phyloP scores from a whole-genome alignment of 768 basidiomycete genomes.

The Tricholoma hemisulphureum region DNA sequence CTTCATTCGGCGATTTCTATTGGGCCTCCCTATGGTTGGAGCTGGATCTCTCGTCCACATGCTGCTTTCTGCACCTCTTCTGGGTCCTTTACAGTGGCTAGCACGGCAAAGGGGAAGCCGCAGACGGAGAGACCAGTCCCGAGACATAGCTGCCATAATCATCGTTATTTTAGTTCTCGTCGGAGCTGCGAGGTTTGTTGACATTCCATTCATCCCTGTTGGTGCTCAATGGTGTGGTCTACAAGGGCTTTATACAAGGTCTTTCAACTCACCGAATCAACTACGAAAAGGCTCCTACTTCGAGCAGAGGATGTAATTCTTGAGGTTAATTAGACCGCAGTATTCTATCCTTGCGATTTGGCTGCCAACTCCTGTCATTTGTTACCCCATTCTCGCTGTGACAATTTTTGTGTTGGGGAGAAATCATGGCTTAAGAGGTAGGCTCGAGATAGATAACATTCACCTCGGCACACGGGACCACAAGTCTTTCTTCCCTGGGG shows the following conservation, averaged over 20 bases:
- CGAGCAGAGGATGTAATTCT: slow-evolving; percentile 80
- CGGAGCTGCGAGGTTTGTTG: slow-evolving; percentile 57
- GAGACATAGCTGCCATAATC: slow-evolving; percentile 66
- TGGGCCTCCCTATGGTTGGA: slow-evolving; percentile 77
- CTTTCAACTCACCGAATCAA: slow-evolving; percentile 58
- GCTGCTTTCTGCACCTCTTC: slow-evolving; percentile 59
- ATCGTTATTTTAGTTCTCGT: slow-evolving; percentile 58
- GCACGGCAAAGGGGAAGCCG: slow-evolving; percentile 61
- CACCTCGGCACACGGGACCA: too few species aligned
- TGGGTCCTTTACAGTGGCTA: slow-evolving; percentile 69
- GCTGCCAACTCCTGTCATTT: too few species aligned
- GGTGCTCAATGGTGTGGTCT: slow-evolving; percentile 12
- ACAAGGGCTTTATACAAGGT: slow-evolving; percentile 68
- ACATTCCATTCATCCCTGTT: background rate
- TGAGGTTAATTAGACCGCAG: slow-evolving; percentile 55
- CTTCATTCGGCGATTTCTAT: slow-evolving; percentile 67
- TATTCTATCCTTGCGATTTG: background rate
- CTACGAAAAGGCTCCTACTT: slow-evolving; percentile 58
- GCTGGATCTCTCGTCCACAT: slow-evolving; percentile 74
- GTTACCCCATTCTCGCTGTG: too few species aligned
- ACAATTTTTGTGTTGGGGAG: too few species aligned
- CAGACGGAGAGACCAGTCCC: slow-evolving; percentile 52
- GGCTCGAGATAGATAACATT: too few species aligned
- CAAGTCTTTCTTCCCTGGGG: background rate
- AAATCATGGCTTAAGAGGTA: too few species aligned